Percentiles rank a stretch among this genome's conserved stretches.
These are phyloP conservation scores for Aureoboletus auriporus DNA, from an alignment of 768 basidiomycete species.

Conservation along the genomic window DNA sequence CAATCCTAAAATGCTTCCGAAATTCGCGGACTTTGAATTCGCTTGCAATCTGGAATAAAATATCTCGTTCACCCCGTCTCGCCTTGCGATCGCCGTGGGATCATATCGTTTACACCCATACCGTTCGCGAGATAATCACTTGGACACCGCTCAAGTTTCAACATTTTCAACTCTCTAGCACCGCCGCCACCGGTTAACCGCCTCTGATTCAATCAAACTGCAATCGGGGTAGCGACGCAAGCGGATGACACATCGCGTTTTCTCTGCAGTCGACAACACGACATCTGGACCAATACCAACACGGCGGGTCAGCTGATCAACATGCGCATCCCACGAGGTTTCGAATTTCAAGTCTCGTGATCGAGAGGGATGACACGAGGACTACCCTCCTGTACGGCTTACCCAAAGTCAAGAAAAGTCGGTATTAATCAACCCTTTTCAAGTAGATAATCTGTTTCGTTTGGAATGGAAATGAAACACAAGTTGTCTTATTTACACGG, in stretches of 20 bases:
- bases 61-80: background rate
- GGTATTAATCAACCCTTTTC: conserved; percentile 15
- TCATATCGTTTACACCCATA: background rate
- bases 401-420: conserved; percentile 1
- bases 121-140: conserved; percentile 12
- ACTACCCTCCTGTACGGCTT: conserved; percentile 1
- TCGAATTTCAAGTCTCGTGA: conserved; percentile 12
- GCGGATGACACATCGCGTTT: background rate
- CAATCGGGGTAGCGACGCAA: background rate
- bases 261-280: background rate
- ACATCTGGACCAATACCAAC: conserved; percentile 9
- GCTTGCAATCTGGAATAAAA: background rate
- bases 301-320: conserved; percentile 13
- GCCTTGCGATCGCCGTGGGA: conserved; percentile 13
- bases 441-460: conserved; percentile 1
- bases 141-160: conserved; percentile 7
- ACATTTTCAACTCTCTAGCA: background rate
- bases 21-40: conserved; percentile 25
- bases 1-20: conserved; percentile 20
- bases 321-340: conserved; percentile 26
- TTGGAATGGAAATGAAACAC: conserved; percentile 1
- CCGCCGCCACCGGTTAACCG: conserved; percentile 16
- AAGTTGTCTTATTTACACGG: background rate
- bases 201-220: conserved; percentile 3
- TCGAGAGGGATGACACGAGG: conserved; percentile 9